These are phyloP conservation scores for Tylopilus cervinicoccineus DNA, from an alignment of 768 basidiomycete genomes.

Conservation along the genomic window DNA sequence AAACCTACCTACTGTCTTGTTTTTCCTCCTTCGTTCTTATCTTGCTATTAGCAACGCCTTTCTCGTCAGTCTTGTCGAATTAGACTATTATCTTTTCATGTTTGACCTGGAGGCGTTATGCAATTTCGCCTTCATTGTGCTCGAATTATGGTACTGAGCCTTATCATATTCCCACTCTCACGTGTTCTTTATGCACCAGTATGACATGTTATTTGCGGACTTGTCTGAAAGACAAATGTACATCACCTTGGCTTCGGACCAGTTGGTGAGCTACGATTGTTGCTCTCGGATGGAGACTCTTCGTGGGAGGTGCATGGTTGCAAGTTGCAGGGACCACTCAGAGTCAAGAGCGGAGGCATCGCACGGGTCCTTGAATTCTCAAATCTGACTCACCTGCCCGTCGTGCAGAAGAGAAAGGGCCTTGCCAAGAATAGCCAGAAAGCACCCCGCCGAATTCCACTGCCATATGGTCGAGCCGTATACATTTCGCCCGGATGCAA, in stretches of 20 bases:
- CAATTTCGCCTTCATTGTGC: neutral
- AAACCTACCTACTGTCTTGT: conserved; percentile 6
- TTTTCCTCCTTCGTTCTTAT: neutral
- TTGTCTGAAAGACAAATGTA: no score
- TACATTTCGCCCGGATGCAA: neutral
- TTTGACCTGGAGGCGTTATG: conserved; percentile 10
- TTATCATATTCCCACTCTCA: neutral
- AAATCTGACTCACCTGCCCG: no score
- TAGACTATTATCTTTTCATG: conserved; percentile 1
- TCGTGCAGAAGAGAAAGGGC: neutral
- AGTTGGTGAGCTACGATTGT: no score
- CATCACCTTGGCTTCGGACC: no score
- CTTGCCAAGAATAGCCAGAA: neutral
- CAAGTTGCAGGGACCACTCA: no score
- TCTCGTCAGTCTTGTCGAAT: neutral
- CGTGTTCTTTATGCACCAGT: neutral
- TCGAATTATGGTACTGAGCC: neutral
- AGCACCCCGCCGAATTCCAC: neutral
- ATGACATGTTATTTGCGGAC: no score
- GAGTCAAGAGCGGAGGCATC: no score
- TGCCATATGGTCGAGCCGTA: neutral
- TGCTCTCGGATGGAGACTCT: no score
- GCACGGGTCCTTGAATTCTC: no score
- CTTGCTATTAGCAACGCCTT: neutral
- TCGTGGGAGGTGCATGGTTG: no score